Evolutionary conservation across 2,329 filamentous ascomycete genomes (phyloP).

Genomic region (Didymella keratinophila): DNA sequence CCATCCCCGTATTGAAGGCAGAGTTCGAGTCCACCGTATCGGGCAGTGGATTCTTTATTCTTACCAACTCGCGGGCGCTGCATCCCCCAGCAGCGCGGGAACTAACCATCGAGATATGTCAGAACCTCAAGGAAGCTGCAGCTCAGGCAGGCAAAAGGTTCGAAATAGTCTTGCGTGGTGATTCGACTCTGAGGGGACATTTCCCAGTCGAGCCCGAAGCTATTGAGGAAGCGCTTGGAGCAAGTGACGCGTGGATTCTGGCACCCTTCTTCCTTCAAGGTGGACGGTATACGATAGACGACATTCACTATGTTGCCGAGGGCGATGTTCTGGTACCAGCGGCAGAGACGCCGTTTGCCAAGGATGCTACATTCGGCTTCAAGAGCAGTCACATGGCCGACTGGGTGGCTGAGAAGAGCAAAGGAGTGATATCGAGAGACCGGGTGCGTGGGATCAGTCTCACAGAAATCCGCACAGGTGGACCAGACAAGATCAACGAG

Average conservation of each 20-base stretch:
- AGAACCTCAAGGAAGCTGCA: conserved; percentile 58
- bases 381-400: conserved; percentile 61
- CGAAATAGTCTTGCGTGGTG: conserved; percentile 65
- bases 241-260: conserved; percentile 62
- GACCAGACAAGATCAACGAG: conserved; percentile 53
- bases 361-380: conserved; percentile 66
- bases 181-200: conserved; percentile 65
- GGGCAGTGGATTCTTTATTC: conserved; percentile 64
- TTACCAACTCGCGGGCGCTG: conserved; percentile 66
- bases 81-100: conserved; percentile 57
- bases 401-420: conserved; percentile 64
- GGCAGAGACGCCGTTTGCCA: conserved; percentile 63
- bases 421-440: conserved; percentile 51
- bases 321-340: conserved; percentile 60
- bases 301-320: conserved; percentile 67
- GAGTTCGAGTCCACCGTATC: conserved; percentile 54
- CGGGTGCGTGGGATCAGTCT: conserved; percentile 57
- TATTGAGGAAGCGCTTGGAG: conserved; percentile 59
- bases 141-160: conserved; percentile 52
- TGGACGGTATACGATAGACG: conserved; percentile 63
- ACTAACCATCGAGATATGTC: conserved; percentile 61
- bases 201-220: conserved; percentile 65
- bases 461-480: conserved; percentile 58
- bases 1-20: conserved; percentile 52
- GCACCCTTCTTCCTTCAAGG: conserved; percentile 68